A percentile compares a stretch with the other conserved stretches of the same genome.
These are phyloP conservation scores for Apiospora hydei DNA, from an alignment of 2,329 filamentous ascomycete genomes.

Conservation along the genomic window DNA sequence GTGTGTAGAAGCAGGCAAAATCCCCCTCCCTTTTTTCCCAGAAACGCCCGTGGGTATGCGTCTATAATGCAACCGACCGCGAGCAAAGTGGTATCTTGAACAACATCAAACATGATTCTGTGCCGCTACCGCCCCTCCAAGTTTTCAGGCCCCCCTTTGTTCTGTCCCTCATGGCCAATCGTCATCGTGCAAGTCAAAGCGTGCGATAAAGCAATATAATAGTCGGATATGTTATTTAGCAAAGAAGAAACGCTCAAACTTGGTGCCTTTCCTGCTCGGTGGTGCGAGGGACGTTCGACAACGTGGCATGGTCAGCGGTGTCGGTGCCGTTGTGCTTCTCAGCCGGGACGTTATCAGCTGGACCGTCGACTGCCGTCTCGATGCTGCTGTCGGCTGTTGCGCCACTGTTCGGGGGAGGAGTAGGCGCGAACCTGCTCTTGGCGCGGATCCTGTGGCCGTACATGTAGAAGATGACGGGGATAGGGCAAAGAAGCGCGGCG, in stretches of 20 bases:
- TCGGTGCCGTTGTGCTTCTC: slow-evolving; percentile 43
- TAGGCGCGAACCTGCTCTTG: slow-evolving; percentile 64
- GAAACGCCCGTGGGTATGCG: slow-evolving; percentile 11
- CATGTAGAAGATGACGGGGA: slow-evolving; percentile 68
- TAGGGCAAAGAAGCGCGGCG: slow-evolving; percentile 63
- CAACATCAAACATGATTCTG: background rate
- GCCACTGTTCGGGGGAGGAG: slow-evolving; percentile 36
- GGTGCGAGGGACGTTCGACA: slow-evolving; percentile 43
- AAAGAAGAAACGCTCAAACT: slow-evolving; percentile 5
- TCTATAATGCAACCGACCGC: slow-evolving; percentile 1
- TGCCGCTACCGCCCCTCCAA: background rate
- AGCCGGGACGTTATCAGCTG: slow-evolving; percentile 30
- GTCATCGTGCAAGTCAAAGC: background rate
- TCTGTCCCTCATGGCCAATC: background rate
- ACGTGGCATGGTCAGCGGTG: slow-evolving; percentile 42
- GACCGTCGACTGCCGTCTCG: slow-evolving; percentile 34
- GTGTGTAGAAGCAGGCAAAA: background rate
- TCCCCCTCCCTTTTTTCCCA: background rate
- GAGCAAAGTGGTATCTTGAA: slow-evolving; percentile 9
- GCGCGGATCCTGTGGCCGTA: slow-evolving; percentile 65
- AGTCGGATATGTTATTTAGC: background rate
- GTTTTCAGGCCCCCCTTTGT: background rate
- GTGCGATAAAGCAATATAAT: background rate
- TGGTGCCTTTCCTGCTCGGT: slow-evolving; percentile 35
- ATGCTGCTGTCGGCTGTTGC: slow-evolving; percentile 32